Base-by-base conservation (phyloP, 2,329 filamentous ascomycete genomes). In the Erysiphe pulchra region DNA sequence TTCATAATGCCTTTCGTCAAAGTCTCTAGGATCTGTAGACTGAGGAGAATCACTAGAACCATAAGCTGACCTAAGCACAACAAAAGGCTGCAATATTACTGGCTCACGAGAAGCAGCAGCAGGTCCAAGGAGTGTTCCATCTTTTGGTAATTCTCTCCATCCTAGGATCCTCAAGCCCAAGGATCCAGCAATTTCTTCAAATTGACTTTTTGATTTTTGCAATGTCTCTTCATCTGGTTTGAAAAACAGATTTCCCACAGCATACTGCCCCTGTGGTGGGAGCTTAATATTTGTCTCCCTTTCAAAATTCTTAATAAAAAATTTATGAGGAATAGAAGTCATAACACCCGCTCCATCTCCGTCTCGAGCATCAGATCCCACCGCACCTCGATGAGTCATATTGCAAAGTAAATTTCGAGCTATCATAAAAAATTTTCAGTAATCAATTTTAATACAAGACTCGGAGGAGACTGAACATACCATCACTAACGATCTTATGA, bases 401-500 rank as follows among this genome's bases (percentile, higher is more conserved):
- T 98, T 95, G 72, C 90, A 98, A 51, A 98, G 77, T 50, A 98
- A 71, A 64, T 86, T 92, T 53, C 83, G 80, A 54, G 86, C 83
- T 90, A 56, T 1, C 17, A n/a, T 11, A 10, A 8, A 39, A 24
- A 24, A 24, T 24, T 6, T 24, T 24, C 20, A 24, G 20, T 24
- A 24, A 24, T 24, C 20, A 6, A 24, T 24, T 6, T 24, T 24
- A n/a, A n/a, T 24, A 6, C 20, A 24, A 24, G 3, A 24, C 20
- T 24, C 6, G 20, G 20, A 34, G 10, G 2, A 34, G 9, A 34
- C 2, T 2, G 14, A 34, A n/a, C 54, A 51, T 65, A 90, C 83
- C 87, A 92, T 95, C 87, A 65, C 81, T 93, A 52, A 95, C 80
- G 59, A 95, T 95, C 62, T 95, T 98, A 72, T 95, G 90, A 69